Evolutionary conservation across 306 rosid genomes (phyloP), one percentile per base, ranked within the genome.

Genomic region (Lablab purpureus): DNA sequence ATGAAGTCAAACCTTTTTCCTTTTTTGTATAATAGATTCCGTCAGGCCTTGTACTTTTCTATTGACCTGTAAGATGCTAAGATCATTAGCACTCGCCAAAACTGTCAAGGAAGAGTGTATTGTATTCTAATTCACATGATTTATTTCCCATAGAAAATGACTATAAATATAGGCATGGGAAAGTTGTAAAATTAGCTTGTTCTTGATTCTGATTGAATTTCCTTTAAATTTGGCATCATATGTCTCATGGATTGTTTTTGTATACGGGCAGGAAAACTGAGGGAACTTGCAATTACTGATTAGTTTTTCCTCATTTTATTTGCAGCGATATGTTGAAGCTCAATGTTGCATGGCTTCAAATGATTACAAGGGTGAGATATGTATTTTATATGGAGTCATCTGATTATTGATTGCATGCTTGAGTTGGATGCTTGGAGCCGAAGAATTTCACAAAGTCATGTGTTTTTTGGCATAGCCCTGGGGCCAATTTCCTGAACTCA

Each of bases 241-340:
- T 65, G 7, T 70, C 77, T 64, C 79, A 64, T 43, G 55, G 23
- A 71, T 8, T 83, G 64, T 77, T 82, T 45, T 71, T 34, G 55
- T 83, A 21, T n/a, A 46, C 14, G 10, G 34, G 56, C 36, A 34
- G 43, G 21, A 19, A 58, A 71, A 41, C 64, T 55, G 4, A 66
- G 8, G 41, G 74, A 68, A 49, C 25, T 28, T 63, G 67, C 46
- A 68, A 68, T 3, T 59, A 40, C 51, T 76, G 60, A 76, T 60
- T 60, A 66, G 41, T 4, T 67, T 46, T 76, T 73, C 46, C 62
- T 11, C 40, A 6, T 25, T 75, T 36, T 80, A 32, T 49, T 51
- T 87, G 88, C 87, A 96, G 99, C 93, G 99, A 28, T 96, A 96
- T 77, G 96, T 93, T 70, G 99, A 96, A 87, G 98, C 98, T 82